Percentiles rank a stretch among this genome's conserved stretches.
phyloP scores from a whole-genome alignment of 176 grass and related monocot genomes.

The Elymus sibiricus region DNA sequence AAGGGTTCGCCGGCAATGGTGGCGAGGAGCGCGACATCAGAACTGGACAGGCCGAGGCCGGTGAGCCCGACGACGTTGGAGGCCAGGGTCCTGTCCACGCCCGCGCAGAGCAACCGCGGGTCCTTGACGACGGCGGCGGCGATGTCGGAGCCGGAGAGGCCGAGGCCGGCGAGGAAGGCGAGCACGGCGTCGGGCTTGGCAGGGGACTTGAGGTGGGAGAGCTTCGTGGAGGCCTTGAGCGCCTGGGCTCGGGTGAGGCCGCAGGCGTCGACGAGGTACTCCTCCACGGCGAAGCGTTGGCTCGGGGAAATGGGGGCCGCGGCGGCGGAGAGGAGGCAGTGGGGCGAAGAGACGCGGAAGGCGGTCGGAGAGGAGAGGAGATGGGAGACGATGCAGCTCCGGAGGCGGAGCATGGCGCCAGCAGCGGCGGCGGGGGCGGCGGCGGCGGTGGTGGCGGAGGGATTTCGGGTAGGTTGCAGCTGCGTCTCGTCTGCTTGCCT shows the following conservation, averaged over 20 bases:
- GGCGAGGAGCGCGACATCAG: not conserved
- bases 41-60: not conserved
- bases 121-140: not conserved
- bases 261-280: not conserved
- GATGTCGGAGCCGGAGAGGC: not conserved
- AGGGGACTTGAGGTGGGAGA: not conserved
- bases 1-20: not conserved
- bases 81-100: not conserved
- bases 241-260: not conserved
- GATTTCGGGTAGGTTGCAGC: not conserved
- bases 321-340: not conserved
- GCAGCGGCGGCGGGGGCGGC: not conserved
- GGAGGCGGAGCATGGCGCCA: not conserved
- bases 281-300: not conserved
- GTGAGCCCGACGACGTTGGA: not conserved
- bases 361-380: not conserved
- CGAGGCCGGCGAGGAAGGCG: not conserved
- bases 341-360: not conserved
- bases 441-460: not conserved
- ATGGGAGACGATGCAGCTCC: not conserved
- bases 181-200: not conserved
- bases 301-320: not conserved
- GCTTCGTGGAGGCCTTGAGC: not conserved
- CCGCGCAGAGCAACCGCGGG: not conserved
- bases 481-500: not conserved